These are phyloP conservation scores for Actinomortierella wolfii DNA, from an alignment of 371 early-diverging fungal species.

Conservation along the genomic window DNA sequence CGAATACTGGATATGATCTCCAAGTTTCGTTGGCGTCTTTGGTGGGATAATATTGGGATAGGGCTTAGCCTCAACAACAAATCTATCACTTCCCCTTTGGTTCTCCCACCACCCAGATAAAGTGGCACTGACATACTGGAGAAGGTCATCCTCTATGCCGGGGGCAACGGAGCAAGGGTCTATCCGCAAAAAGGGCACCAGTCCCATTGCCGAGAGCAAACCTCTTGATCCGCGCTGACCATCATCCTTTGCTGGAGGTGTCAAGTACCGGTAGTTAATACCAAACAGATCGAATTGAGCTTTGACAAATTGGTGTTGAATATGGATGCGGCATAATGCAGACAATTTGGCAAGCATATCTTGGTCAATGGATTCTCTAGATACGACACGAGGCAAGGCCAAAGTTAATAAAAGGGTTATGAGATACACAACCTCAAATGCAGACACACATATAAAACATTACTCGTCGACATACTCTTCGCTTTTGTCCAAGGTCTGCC, in stretches of 20 bases:
- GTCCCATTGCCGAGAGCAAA: constrained; percentile 3
- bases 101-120: constrained; percentile 43
- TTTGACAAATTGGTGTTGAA: constrained; percentile 25
- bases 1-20: too few relatives aligned
- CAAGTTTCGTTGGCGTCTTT: constrained; percentile 5
- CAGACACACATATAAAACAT: too few relatives aligned
- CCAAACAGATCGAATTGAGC: constrained; percentile 27
- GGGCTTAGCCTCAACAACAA: constrained; percentile 35
- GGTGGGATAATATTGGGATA: constrained; percentile 16
- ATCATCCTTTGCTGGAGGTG: neutral
- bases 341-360: constrained; percentile 30
- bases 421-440: too few relatives aligned
- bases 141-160: constrained; percentile 20
- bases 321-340: constrained; percentile 28
- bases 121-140: constrained; percentile 35
- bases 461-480: too few relatives aligned
- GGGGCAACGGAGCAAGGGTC: constrained; percentile 26
- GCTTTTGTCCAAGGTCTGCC: too few relatives aligned
- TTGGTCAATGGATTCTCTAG: constrained; percentile 28
- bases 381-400: neutral
- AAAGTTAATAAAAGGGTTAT: too few relatives aligned
- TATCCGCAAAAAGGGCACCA: constrained; percentile 28
- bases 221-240: neutral
- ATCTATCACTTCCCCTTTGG: constrained; percentile 31
- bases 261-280: constrained; percentile 18